Evolutionary conservation across 768 basidiomycete species (phyloP).

Genomic region (Rhodotorula kratochvilovae): DNA sequence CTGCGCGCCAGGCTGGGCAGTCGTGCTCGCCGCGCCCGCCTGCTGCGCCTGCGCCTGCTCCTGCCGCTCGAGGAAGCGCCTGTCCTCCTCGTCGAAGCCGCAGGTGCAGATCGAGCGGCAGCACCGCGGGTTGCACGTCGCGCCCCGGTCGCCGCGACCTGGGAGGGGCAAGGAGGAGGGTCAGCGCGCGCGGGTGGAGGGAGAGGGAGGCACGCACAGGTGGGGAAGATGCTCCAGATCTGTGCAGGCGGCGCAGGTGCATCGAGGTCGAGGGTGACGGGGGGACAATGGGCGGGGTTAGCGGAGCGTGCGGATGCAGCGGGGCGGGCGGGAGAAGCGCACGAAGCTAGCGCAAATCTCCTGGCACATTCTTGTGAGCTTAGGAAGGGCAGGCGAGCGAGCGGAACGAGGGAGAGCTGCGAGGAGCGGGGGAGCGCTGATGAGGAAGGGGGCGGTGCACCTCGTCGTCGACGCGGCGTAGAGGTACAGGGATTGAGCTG

Average conservation of each 20-base stretch:
- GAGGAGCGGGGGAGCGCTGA: no score
- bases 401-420: no score
- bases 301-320: no score
- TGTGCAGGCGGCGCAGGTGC: background rate
- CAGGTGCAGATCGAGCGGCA: background rate
- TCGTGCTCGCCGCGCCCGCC: no score
- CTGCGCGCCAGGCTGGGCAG: no score
- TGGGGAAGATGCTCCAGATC: background rate
- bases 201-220: background rate
- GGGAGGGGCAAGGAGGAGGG: background rate
- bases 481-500: no score
- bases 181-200: background rate
- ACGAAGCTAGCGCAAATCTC: background rate
- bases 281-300: no score
- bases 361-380: background rate
- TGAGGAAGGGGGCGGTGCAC: no score
- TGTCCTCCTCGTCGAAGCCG: slow-evolving; percentile 16
- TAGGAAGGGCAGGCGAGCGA: background rate
- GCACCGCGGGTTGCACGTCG: background rate
- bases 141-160: background rate
- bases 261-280: no score
- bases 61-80: background rate
- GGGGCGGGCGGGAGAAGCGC: no score
- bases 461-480: no score
- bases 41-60: no score